Conservation (phyloP, 2,329 filamentous ascomycete genomes). For the Fonsecaea multimorphosa region DNA sequence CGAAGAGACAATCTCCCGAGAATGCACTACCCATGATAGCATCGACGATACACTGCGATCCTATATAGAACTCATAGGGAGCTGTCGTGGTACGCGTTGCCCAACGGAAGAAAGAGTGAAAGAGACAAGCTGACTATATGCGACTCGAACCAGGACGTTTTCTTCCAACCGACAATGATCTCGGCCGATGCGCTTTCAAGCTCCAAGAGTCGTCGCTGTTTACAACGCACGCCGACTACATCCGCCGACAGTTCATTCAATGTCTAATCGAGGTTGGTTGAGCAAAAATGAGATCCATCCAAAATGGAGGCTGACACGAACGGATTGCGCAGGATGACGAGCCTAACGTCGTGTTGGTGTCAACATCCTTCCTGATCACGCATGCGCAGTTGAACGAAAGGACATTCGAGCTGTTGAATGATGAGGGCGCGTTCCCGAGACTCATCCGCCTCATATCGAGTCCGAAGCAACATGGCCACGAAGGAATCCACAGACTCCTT, state of each 20-base stretch:
- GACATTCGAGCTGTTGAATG: conserved; percentile 85
- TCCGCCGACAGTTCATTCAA: conserved; percentile 90
- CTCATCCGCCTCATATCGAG: conserved; percentile 80
- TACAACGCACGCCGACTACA: conserved; percentile 76
- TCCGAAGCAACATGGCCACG: conserved; percentile 66
- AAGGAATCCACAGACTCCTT: conserved; percentile 76
- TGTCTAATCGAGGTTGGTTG: conserved; percentile 72
- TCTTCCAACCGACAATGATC: conserved; percentile 75
- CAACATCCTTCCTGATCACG: conserved; percentile 82
- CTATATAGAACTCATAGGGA: conserved; percentile 80
- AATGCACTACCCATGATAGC: conserved; percentile 65
- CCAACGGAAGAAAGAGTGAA: neutral
- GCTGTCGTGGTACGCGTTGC: conserved; percentile 64
- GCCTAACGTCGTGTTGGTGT: conserved; percentile 75
- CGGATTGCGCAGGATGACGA: conserved; percentile 77
- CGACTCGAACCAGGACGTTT: conserved; percentile 32
- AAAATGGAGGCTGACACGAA: conserved; percentile 19
- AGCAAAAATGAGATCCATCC: neutral
- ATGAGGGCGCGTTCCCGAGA: conserved; percentile 80
- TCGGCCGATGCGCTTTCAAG: conserved; percentile 78
- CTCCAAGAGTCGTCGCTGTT: conserved; percentile 80
- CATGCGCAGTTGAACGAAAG: conserved; percentile 80
- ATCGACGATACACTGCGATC: conserved; percentile 86
- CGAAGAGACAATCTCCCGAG: conserved; percentile 66
- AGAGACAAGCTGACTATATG: conserved; percentile 14